A percentile compares a stretch with the other conserved stretches of the same genome.
Evolutionary conservation across 352 stramenopile species (phyloP).

Genomic region (Vaucheria bursata): DNA sequence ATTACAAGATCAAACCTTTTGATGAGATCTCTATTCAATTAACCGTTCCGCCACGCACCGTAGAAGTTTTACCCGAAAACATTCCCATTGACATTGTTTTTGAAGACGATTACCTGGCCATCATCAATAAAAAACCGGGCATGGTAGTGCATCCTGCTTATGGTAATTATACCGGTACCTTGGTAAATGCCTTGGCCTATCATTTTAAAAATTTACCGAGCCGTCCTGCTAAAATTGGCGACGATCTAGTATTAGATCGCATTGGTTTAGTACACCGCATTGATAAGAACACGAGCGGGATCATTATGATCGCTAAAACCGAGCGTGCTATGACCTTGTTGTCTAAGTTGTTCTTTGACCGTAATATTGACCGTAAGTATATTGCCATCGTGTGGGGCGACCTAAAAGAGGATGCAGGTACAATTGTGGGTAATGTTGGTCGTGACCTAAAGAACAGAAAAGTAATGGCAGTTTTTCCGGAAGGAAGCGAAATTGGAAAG

Average conservation of each 20-base stretch:
- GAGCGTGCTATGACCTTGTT: neutral
- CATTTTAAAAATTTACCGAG: slow-evolving; percentile 4
- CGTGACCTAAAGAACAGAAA: neutral
- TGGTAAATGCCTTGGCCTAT: slow-evolving; percentile 1
- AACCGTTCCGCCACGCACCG: neutral
- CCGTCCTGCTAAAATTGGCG: neutral
- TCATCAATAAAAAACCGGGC: slow-evolving; percentile 2
- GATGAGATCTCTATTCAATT: neutral
- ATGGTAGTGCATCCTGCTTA: neutral
- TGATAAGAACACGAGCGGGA: neutral
- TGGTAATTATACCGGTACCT: neutral
- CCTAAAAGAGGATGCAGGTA: neutral
- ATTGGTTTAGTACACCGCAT: neutral
- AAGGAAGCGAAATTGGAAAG: neutral
- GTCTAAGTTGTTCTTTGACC: neutral
- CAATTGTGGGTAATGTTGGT: slow-evolving; percentile 1
- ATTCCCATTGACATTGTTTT: neutral
- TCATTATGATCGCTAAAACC: slow-evolving; percentile 1
- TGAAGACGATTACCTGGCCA: neutral
- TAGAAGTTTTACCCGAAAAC: neutral
- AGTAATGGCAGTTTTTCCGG: neutral
- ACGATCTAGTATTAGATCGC: neutral
- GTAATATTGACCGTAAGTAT: neutral
- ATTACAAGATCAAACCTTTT: slow-evolving; percentile 4
- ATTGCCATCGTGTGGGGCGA: neutral